A percentile compares a stretch with the other conserved stretches of the same genome.
Evolutionary conservation across 495 filamentous ascomycete genomes (phyloP).

Genomic region (Lentithecium fluviatile): DNA sequence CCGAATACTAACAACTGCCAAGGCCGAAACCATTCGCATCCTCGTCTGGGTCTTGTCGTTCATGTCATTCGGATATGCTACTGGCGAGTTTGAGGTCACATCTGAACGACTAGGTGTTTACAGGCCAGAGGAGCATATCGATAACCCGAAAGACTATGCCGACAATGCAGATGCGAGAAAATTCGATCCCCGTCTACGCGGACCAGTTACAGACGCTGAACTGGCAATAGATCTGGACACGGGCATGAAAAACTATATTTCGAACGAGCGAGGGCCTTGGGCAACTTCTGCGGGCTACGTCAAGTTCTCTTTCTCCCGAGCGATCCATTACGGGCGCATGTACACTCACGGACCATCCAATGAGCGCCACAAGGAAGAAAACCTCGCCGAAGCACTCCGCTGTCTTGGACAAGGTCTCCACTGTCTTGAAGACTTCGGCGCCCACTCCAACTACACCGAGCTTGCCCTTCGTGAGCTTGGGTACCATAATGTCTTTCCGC

Average conservation of each 20-base stretch:
- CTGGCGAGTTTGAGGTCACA: constrained; percentile 94
- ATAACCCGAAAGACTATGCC: constrained; percentile 87
- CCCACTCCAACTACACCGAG: constrained; percentile 93
- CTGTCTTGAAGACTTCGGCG: constrained; percentile 92
- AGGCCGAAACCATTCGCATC: constrained; percentile 81
- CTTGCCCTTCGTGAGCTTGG: constrained; percentile 83
- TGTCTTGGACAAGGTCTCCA: constrained; percentile 89
- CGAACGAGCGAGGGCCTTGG: constrained; percentile 81
- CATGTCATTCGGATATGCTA: constrained; percentile 94
- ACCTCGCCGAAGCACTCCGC: constrained; percentile 85
- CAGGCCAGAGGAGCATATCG: constrained; percentile 92
- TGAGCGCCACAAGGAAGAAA: constrained; percentile 69
- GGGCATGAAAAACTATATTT: constrained; percentile 99
- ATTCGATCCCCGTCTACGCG: constrained; percentile 79
- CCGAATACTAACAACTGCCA: constrained; percentile 15
- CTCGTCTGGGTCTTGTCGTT: constrained; percentile 90
- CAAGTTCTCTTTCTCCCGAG: constrained; percentile 75
- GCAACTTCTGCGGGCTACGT: constrained; percentile 90
- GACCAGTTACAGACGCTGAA: constrained; percentile 70
- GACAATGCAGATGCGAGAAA: constrained; percentile 82
- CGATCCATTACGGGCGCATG: constrained; percentile 84
- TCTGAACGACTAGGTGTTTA: constrained; percentile 88
- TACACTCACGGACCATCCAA: constrained; percentile 71
- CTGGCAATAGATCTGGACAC: constrained; percentile 79
- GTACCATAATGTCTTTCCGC: constrained; percentile 77